Conservation (phyloP, 345 rosid species). For the Conringia planisiliqua region DNA sequence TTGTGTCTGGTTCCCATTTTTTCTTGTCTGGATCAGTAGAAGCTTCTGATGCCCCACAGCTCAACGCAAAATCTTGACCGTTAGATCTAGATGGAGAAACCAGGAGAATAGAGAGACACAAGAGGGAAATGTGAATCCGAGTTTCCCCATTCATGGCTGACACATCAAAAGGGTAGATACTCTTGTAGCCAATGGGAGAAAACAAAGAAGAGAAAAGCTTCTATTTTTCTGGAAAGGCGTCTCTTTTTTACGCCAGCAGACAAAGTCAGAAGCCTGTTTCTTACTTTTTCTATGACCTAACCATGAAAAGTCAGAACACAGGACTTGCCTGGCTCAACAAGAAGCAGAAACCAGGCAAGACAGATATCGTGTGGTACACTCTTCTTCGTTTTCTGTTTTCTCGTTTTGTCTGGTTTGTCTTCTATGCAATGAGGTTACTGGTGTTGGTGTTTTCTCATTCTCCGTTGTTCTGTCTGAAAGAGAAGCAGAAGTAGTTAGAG, state of each 20-base stretch:
- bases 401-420: neutral
- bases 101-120: slow-evolving; percentile 26
- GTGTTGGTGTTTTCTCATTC: neutral
- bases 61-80: slow-evolving; percentile 30
- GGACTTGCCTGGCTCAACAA: slow-evolving; percentile 18
- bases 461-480: neutral
- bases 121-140: slow-evolving; percentile 17
- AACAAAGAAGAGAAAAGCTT: neutral
- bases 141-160: slow-evolving; percentile 38
- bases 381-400: neutral
- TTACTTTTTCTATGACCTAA: neutral
- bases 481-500: slow-evolving; percentile 16
- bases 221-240: neutral
- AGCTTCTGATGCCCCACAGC: slow-evolving; percentile 48
- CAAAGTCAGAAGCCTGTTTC: slow-evolving; percentile 31
- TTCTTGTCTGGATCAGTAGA: slow-evolving; percentile 55
- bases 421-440: neutral
- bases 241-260: slow-evolving; percentile 30
- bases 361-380: neutral
- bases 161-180: slow-evolving; percentile 6
- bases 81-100: slow-evolving; percentile 21
- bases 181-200: neutral
- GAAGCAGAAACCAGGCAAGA: neutral
- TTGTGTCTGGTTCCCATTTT: slow-evolving; percentile 53
- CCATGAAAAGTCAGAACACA: slow-evolving; percentile 7